Evolutionary conservation across 139 green algal species (phyloP), one percentile per base, ranked within the genome.

Genomic region (Closterium sp.): DNA sequence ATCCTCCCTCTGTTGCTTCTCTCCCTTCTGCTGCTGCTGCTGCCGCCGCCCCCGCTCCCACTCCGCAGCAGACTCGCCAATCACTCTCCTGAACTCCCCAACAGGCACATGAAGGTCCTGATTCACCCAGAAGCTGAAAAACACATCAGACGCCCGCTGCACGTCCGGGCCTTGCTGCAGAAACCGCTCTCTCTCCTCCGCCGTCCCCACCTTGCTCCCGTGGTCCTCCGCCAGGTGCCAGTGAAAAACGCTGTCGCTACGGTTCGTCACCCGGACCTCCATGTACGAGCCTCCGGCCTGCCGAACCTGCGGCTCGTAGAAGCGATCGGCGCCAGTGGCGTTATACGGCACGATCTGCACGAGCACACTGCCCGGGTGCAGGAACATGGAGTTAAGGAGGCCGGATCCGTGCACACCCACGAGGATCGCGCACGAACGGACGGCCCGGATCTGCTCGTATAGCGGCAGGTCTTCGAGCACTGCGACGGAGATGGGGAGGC

Each of bases 41-140:
- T 76, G 55, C 55, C 25, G 12, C 55, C 55, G 55, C 12, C 55
- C 55, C 5, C 25, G 55, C 55, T 76, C 55, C 55, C 55, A 76
- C 23, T 16, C 55, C 23, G 55, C 55, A 16, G 25, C 55, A 76
- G 55, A 16, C 55, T 76, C 55, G 1, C 55, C 55, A 76, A 76
- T 76, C 23, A 76, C 55, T 28, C 55, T 76, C 55, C 55, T 76
- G 25, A 28, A 76, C 55, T 76, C 55, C 55, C 55, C 55, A 1
- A 76, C 16, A 76, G 55, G 55, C 55, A 76, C 55, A 76, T 76
- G 83, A 21, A 86, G 21, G 25, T 86, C 83, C 83, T 86, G 83
- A 23, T 86, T 86, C 83, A 86, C 83, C 83, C 83, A 86, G 83
- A 86, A 86, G 83, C 83, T 32, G 9, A 86, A 86, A 34, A 86